phyloP scores from a whole-genome alignment of 768 basidiomycete genomes.

The Trametes gibbosa region DNA sequence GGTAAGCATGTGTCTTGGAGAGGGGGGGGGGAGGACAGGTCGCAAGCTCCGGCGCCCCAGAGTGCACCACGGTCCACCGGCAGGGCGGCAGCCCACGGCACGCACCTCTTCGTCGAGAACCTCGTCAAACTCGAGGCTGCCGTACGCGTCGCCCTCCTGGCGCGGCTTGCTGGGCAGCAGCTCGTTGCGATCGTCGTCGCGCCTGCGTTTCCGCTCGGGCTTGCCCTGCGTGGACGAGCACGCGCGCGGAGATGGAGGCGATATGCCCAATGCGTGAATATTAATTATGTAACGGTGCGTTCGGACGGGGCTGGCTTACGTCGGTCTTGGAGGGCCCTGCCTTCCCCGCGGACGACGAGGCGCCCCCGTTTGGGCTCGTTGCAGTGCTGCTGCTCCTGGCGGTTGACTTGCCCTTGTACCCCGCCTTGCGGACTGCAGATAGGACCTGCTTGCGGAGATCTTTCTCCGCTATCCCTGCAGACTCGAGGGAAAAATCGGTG shows the following conservation, averaged over 20 bases:
- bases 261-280: not conserved
- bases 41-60: too few species aligned
- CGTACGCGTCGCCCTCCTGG: conserved; percentile 50
- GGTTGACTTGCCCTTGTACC: conserved; percentile 39
- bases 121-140: conserved; percentile 70
- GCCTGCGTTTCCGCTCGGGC: conserved; percentile 54
- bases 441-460: conserved; percentile 62
- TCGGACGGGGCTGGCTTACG: conserved; percentile 14
- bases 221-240: conserved; percentile 17
- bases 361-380: not conserved
- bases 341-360: conserved; percentile 3
- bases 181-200: conserved; percentile 50
- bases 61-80: not conserved
- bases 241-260: not conserved
- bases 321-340: conserved; percentile 15
- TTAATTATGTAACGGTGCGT: conserved; percentile 6
- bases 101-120: conserved; percentile 67
- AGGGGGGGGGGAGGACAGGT: too few species aligned
- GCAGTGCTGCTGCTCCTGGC: not conserved
- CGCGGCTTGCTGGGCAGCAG: conserved; percentile 50
- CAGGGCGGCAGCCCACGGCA: not conserved
- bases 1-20: not conserved
- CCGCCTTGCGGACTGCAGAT: conserved; percentile 59
- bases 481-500: conserved; percentile 55
- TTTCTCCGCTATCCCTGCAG: conserved; percentile 59